These are phyloP conservation scores for Colletotrichum orbiculare DNA, from an alignment of 2,329 filamentous ascomycete species.

Conservation along the genomic window DNA sequence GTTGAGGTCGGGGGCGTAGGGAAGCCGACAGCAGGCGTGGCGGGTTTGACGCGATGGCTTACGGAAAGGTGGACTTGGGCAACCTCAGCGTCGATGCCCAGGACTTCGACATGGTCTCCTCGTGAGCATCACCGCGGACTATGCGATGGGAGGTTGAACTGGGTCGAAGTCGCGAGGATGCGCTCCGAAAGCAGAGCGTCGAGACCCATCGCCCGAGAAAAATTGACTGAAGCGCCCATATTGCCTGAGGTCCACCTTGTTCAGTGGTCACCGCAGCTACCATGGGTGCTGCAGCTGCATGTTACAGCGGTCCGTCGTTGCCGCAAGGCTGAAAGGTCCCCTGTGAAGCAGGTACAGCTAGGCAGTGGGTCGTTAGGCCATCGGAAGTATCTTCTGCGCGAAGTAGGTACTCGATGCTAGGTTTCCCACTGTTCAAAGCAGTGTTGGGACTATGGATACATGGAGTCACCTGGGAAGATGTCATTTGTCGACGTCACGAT, in stretches of 20 bases:
- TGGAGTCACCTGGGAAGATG: too few species aligned
- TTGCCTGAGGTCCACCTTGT: constrained; percentile 14
- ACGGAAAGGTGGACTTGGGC: constrained; percentile 80
- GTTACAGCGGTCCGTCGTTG: constrained; percentile 6
- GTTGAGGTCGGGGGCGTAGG: constrained; percentile 38
- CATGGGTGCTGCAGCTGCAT: not conserved
- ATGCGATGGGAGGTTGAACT: not conserved
- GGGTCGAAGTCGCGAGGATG: not conserved
- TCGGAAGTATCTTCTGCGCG: too few species aligned
- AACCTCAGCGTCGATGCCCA: constrained; percentile 82
- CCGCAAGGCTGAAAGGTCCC: constrained; percentile 3
- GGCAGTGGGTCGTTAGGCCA: too few species aligned
- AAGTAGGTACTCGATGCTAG: too few species aligned
- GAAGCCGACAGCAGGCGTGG: not conserved
- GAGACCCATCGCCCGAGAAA: not conserved
- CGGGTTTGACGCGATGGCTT: constrained; percentile 42
- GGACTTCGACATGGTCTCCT: constrained; percentile 61
- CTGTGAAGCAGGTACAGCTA: too few species aligned
- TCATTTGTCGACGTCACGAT: too few species aligned
- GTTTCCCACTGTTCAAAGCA: too few species aligned
- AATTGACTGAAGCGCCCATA: not conserved
- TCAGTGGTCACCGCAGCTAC: not conserved
- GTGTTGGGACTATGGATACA: too few species aligned
- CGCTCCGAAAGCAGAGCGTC: not conserved
- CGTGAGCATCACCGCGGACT: constrained; percentile 33